These are phyloP conservation scores for Mycosarcoma mackinlayi DNA, from an alignment of 1,284 basidiomycete species.

Conservation along the genomic window DNA sequence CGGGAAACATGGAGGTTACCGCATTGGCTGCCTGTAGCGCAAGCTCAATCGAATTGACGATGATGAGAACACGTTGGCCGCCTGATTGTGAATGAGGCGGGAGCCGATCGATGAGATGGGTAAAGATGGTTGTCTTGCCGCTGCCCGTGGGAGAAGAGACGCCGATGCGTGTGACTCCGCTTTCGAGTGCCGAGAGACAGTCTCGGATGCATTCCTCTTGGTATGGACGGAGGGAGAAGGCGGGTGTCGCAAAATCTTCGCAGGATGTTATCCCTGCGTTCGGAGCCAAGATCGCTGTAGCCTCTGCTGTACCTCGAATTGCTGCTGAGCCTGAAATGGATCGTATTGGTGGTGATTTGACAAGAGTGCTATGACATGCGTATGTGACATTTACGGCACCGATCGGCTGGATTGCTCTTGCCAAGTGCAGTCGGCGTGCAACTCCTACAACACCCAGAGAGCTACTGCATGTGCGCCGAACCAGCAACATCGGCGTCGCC, in stretches of 20 bases:
- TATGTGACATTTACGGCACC: background rate
- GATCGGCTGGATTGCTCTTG: background rate
- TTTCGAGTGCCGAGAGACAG: conserved; percentile 79
- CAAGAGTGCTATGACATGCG: background rate
- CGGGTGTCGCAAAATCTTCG: background rate
- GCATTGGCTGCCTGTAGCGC: conserved; percentile 86
- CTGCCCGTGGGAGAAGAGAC: conserved; percentile 85
- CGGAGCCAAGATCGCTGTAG: too few relatives aligned
- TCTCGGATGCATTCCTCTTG: conserved; percentile 85
- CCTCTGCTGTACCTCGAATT: background rate
- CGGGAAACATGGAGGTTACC: conserved; percentile 77
- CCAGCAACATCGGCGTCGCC: background rate
- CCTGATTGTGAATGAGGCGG: conserved; percentile 12
- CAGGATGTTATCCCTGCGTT: background rate
- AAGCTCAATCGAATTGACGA: conserved; percentile 88
- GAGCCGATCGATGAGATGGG: conserved; percentile 56
- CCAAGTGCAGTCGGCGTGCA: background rate
- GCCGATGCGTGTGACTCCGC: conserved; percentile 80
- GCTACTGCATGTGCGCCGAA: background rate
- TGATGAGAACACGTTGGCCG: conserved; percentile 76
- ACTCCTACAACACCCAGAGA: background rate
- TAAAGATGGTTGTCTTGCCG: conserved; percentile 91
- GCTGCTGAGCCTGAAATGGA: background rate
- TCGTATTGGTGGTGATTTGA: conserved; percentile 6
- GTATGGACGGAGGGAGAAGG: conserved; percentile 76